These are phyloP conservation scores for Plantago lanceolata DNA, from an alignment of 305 asterid species.

Conservation along the genomic window DNA sequence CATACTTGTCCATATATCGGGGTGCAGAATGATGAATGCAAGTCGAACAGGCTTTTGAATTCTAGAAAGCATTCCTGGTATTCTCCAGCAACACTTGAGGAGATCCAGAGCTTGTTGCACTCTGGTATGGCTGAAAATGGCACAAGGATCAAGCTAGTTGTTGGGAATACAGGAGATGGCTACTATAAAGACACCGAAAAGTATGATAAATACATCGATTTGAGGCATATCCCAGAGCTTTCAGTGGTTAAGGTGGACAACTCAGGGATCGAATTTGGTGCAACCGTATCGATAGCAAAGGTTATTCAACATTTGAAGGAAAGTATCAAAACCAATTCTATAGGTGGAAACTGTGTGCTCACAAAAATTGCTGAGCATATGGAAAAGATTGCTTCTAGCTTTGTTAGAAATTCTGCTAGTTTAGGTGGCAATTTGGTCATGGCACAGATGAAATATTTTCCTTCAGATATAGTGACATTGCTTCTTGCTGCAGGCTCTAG, in stretches of 20 bases:
- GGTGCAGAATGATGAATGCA: slow-evolving; percentile 26
- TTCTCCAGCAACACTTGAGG: slow-evolving; percentile 49
- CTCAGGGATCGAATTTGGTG: slow-evolving; percentile 55
- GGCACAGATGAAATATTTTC: slow-evolving; percentile 75
- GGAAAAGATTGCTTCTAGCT: slow-evolving; percentile 68
- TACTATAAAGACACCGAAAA: slow-evolving; percentile 49
- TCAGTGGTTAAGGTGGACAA: slow-evolving; percentile 35
- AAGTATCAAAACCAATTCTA: slow-evolving; percentile 17
- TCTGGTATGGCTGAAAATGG: slow-evolving; percentile 26
- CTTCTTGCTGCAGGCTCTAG: slow-evolving; percentile 61
- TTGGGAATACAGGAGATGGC: slow-evolving; percentile 65
- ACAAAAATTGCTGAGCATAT: slow-evolving; percentile 51
- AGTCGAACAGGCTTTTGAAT: slow-evolving; percentile 32
- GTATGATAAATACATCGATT: slow-evolving; percentile 51
- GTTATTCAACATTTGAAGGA: slow-evolving; percentile 43
- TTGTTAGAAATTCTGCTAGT: slow-evolving; percentile 77
- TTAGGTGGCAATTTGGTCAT: slow-evolving; percentile 86
- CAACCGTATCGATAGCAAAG: slow-evolving; percentile 59
- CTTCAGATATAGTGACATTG: slow-evolving; percentile 78
- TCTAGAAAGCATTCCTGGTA: slow-evolving; percentile 47
- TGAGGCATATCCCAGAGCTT: slow-evolving; percentile 58
- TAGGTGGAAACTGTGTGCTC: slow-evolving; percentile 32
- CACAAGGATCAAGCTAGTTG: slow-evolving; percentile 41
- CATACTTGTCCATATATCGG: slow-evolving; percentile 33
- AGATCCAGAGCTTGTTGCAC: slow-evolving; percentile 45